Conservation (phyloP, 177 flowering plant genomes). For the Vitis hybrid region DNA sequence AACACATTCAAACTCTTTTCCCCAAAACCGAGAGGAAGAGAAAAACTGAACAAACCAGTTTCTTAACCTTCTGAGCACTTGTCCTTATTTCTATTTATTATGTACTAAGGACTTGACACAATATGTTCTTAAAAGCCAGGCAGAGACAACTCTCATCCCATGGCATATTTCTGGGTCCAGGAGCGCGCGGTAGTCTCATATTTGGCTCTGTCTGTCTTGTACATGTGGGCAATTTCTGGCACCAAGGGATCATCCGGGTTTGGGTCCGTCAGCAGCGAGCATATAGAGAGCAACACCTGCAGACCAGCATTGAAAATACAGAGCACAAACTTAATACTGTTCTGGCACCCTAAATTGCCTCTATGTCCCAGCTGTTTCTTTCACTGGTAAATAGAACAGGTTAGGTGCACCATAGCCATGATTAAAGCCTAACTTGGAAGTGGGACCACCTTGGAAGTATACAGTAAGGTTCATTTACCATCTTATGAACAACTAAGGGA, state of each 20-base stretch:
- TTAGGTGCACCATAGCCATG: not conserved
- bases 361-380: too few relatives aligned
- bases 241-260: slow-evolving; percentile 67
- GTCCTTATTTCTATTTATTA: too few relatives aligned
- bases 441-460: not conserved
- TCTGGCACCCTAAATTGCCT: too few relatives aligned
- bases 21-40: too few relatives aligned
- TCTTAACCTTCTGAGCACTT: too few relatives aligned
- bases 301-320: not conserved
- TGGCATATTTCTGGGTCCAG: slow-evolving; percentile 72
- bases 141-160: slow-evolving; percentile 30
- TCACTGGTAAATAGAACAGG: not conserved
- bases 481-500: not conserved
- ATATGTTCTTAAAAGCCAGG: not conserved
- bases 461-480: not conserved
- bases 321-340: not conserved
- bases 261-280: slow-evolving; percentile 59
- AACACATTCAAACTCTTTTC: too few relatives aligned
- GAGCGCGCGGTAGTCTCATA: slow-evolving; percentile 55
- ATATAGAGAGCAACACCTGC: slow-evolving; percentile 55
- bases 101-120: not conserved
- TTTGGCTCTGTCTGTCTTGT: slow-evolving; percentile 59
- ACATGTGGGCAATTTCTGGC: slow-evolving; percentile 68
- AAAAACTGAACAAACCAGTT: too few relatives aligned
- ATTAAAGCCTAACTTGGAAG: too few relatives aligned